These are phyloP conservation scores for Hypoxylon subgilvum DNA, from an alignment of 495 filamentous ascomycete species.

Conservation along the genomic window DNA sequence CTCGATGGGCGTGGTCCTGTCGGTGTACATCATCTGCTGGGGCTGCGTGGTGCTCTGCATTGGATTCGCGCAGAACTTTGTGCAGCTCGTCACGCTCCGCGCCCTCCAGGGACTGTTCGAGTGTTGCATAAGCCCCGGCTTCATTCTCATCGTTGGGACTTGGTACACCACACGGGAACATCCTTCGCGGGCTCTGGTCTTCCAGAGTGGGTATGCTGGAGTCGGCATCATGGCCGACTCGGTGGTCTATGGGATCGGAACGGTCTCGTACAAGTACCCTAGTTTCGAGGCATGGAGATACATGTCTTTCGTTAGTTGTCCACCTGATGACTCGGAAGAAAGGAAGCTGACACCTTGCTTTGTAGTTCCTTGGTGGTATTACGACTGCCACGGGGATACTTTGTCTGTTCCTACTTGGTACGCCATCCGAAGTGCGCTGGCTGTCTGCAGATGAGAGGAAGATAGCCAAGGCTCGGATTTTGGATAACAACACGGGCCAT, in stretches of 20 bases:
- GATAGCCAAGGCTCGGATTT: constrained; percentile 37
- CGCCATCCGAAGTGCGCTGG: constrained; percentile 43
- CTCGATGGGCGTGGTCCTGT: constrained; percentile 24
- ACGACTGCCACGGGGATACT: constrained; percentile 34
- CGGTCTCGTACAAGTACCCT: constrained; percentile 20
- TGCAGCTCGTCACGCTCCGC: constrained; percentile 33
- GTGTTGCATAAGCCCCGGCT: constrained; percentile 43
- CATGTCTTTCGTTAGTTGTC: constrained; percentile 30
- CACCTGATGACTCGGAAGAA: too few species aligned
- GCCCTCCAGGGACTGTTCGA: constrained; percentile 42
- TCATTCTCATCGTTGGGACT: constrained; percentile 40
- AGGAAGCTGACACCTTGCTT: constrained; percentile 9
- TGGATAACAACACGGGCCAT: constrained; percentile 38
- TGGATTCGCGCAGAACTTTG: constrained; percentile 32
- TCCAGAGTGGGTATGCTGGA: constrained; percentile 39
- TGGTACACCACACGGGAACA: constrained; percentile 47
- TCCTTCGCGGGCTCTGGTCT: constrained; percentile 41
- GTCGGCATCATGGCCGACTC: constrained; percentile 36
- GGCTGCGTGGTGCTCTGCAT: constrained; percentile 28
- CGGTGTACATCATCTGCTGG: constrained; percentile 26
- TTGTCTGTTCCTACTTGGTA: constrained; percentile 42
- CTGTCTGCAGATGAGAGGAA: constrained; percentile 42
- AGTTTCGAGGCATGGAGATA: constrained; percentile 33
- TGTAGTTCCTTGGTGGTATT: constrained; percentile 39
- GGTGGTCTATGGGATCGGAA: constrained; percentile 41